A percentile compares a stretch with the other conserved stretches of the same genome.
phyloP scores from a whole-genome alignment of 441 rosid genomes.

The Croton setiger region DNA sequence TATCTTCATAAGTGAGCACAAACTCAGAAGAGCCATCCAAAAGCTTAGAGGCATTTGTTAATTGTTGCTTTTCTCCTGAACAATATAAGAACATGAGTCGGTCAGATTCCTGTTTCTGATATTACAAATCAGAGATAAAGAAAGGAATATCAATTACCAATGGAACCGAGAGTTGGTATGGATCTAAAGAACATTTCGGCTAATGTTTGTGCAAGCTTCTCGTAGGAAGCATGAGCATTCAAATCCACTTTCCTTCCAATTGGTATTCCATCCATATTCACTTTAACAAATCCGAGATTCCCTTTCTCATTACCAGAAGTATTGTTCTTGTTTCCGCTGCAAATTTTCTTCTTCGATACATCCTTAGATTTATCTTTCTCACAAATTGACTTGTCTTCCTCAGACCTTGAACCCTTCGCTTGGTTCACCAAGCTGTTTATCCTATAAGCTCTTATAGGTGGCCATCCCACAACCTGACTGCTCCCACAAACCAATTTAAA shows the following conservation, averaged over 20 bases:
- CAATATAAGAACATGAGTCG: slow-evolving; percentile 17
- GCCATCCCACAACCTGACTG: slow-evolving; percentile 98
- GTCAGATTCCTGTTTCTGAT: neutral
- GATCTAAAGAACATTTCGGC: slow-evolving; percentile 70
- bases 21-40: slow-evolving; percentile 74
- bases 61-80: slow-evolving; percentile 26
- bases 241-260: slow-evolving; percentile 89
- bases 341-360: slow-evolving; percentile 35
- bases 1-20: slow-evolving; percentile 86
- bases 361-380: slow-evolving; percentile 45
- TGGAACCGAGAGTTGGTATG: slow-evolving; percentile 23
- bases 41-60: slow-evolving; percentile 35
- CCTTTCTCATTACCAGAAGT: slow-evolving; percentile 30
- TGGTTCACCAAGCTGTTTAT: slow-evolving; percentile 68
- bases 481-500: slow-evolving; percentile 26
- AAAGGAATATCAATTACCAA: slow-evolving; percentile 27
- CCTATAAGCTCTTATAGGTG: slow-evolving; percentile 78
- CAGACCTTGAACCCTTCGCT: slow-evolving; percentile 55
- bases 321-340: slow-evolving; percentile 25
- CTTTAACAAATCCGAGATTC: slow-evolving; percentile 70
- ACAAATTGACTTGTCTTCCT: slow-evolving; percentile 38
- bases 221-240: slow-evolving; percentile 65
- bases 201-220: slow-evolving; percentile 54
- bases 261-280: slow-evolving; percentile 84
- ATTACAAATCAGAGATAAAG: neutral